These are phyloP conservation scores for Dryas drummondii DNA, from an alignment of 306 rosid genomes.

Conservation along the genomic window DNA sequence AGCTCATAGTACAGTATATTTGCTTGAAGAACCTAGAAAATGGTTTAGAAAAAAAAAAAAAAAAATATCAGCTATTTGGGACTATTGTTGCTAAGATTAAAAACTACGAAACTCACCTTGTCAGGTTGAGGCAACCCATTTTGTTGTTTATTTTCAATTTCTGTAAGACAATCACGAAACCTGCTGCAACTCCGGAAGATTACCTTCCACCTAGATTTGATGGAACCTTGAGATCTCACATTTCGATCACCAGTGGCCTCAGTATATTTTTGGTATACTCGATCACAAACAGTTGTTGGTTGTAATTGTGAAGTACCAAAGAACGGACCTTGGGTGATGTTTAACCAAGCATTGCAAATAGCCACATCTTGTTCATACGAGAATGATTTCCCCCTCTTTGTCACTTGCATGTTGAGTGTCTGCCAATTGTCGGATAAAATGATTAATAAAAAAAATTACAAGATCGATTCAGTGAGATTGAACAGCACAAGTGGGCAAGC, in stretches of 20 bases:
- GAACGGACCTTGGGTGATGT: not conserved
- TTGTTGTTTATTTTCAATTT: not conserved
- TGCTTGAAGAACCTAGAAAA: not conserved
- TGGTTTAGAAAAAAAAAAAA: not conserved
- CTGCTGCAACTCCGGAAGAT: not conserved
- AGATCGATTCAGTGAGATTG: not conserved
- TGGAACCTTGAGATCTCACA: not conserved
- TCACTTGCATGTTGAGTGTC: not conserved
- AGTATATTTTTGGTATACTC: not conserved
- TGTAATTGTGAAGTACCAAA: not conserved
- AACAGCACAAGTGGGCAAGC: not conserved
- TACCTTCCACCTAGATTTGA: not conserved
- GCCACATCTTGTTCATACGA: not conserved
- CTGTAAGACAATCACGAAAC: slow-evolving; percentile 1
- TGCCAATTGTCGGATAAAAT: not conserved
- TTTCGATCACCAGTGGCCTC: slow-evolving; percentile 3
- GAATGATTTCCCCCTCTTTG: not conserved
- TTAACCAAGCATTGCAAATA: slow-evolving; percentile 2
- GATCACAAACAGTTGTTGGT: not conserved
- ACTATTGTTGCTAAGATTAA: not conserved
- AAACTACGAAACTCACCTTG: not conserved
- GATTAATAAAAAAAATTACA: not conserved
- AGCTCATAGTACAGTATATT: not conserved
- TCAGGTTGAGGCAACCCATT: slow-evolving; percentile 3
- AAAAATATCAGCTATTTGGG: not conserved